These are phyloP conservation scores for Suhomyces guaymorum DNA, from an alignment of 1,139 yeast genomes.

Conservation along the genomic window DNA sequence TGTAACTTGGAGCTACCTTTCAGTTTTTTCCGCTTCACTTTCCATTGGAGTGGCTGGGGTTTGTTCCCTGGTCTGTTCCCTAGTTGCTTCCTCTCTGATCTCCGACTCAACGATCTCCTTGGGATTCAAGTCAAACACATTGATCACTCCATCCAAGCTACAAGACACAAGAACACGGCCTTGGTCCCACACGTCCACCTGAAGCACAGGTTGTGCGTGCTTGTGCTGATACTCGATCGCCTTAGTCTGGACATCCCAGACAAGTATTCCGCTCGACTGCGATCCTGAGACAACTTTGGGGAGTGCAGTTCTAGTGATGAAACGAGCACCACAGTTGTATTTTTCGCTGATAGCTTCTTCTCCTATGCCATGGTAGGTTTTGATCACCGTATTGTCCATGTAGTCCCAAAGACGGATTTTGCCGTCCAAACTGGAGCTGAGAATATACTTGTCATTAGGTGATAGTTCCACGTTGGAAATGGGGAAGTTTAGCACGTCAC, in stretches of 20 bases:
- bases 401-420: conserved; percentile 79
- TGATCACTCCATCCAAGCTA: conserved; percentile 27
- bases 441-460: conserved; percentile 78
- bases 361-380: conserved; percentile 59
- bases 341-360: conserved; percentile 43
- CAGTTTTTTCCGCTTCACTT: not conserved
- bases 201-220: conserved; percentile 45
- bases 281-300: conserved; percentile 66
- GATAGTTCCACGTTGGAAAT: conserved; percentile 72
- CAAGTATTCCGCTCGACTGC: conserved; percentile 56
- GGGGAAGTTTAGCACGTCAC: conserved; percentile 57
- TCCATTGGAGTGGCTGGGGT: conserved; percentile 7
- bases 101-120: conserved; percentile 2
- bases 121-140: conserved; percentile 26
- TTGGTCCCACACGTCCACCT: conserved; percentile 42
- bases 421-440: conserved; percentile 83
- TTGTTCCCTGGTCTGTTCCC: too few species aligned
- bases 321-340: conserved; percentile 51
- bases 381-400: conserved; percentile 72
- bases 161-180: conserved; percentile 45
- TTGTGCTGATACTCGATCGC: conserved; percentile 42
- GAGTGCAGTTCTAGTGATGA: conserved; percentile 33
- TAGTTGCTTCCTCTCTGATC: conserved; percentile 2
- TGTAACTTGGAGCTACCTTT: not conserved
- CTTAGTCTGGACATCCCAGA: conserved; percentile 79